These are phyloP conservation scores for Claviceps cyperi DNA, from an alignment of 2,329 filamentous ascomycete species.

Conservation along the genomic window DNA sequence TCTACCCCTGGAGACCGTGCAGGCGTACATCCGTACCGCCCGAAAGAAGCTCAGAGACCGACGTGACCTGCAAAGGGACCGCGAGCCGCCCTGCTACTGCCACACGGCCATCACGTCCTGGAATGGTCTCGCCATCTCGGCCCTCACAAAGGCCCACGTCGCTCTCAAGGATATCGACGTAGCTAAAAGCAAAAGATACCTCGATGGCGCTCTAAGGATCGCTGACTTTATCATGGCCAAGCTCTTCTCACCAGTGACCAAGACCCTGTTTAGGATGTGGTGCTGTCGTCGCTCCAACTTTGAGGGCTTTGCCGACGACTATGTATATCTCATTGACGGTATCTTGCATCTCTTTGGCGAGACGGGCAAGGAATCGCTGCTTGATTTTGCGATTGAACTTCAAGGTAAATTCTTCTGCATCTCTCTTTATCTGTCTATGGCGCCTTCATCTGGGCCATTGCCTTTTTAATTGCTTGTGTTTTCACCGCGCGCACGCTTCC, in stretches of 20 bases:
- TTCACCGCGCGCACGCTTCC: too few species aligned
- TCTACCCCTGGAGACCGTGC: conserved; percentile 53
- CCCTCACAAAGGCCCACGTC: conserved; percentile 61
- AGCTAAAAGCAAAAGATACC: conserved; percentile 43
- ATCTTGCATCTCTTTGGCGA: conserved; percentile 73
- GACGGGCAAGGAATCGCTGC: conserved; percentile 59
- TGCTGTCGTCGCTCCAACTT: conserved; percentile 45
- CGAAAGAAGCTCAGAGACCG: conserved; percentile 54
- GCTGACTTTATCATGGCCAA: conserved; percentile 57
- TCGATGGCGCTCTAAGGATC: conserved; percentile 50
- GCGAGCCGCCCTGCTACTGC: conserved; percentile 65
- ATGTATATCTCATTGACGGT: conserved; percentile 75
- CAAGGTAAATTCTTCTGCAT: conserved; percentile 42
- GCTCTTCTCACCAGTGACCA: conserved; percentile 45
- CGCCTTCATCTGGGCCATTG: too few species aligned
- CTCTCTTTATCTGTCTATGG: too few species aligned
- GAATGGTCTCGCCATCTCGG: conserved; percentile 79
- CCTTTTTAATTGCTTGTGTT: too few species aligned
- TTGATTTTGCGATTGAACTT: conserved; percentile 68
- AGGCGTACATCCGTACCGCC: conserved; percentile 50
- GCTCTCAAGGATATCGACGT: conserved; percentile 48
- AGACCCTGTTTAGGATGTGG: conserved; percentile 60
- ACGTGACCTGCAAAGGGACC: conserved; percentile 46
- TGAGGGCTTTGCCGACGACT: conserved; percentile 80
- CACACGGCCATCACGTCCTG: conserved; percentile 78